These are phyloP conservation scores for Fagus crenata DNA, from an alignment of 306 rosid genomes.

Conservation along the genomic window DNA sequence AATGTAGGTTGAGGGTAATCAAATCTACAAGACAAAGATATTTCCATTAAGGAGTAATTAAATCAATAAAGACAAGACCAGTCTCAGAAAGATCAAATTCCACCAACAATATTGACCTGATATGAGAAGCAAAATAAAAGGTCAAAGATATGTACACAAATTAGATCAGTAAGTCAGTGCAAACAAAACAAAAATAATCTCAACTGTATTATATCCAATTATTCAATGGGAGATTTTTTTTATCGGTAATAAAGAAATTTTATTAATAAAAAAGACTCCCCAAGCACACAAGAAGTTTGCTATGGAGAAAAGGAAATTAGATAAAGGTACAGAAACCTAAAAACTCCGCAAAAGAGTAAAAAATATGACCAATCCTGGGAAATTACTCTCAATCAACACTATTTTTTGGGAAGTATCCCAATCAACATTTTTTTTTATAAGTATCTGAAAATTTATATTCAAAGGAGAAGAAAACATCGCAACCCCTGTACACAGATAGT, in stretches of 20 bases:
- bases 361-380: background rate
- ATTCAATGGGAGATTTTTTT: background rate
- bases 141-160: background rate
- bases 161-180: background rate
- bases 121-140: background rate
- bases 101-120: background rate
- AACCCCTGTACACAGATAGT: too few species aligned
- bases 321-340: too few species aligned
- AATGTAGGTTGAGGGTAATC: constrained; percentile 98
- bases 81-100: constrained; percentile 11
- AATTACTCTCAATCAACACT: background rate
- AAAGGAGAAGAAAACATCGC: too few species aligned
- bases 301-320: too few species aligned
- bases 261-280: too few species aligned
- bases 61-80: constrained; percentile 18
- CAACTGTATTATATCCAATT: background rate
- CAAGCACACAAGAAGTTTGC: too few species aligned
- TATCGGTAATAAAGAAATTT: too few species aligned
- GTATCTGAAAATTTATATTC: too few species aligned
- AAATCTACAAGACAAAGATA: constrained; percentile 64
- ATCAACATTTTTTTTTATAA: too few species aligned
- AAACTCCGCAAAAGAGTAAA: too few species aligned
- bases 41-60: constrained; percentile 24
- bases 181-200: background rate
- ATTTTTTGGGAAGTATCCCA: background rate